Base-by-base conservation (phyloP, 306 rosid species). In the Acacia confusa region DNA sequence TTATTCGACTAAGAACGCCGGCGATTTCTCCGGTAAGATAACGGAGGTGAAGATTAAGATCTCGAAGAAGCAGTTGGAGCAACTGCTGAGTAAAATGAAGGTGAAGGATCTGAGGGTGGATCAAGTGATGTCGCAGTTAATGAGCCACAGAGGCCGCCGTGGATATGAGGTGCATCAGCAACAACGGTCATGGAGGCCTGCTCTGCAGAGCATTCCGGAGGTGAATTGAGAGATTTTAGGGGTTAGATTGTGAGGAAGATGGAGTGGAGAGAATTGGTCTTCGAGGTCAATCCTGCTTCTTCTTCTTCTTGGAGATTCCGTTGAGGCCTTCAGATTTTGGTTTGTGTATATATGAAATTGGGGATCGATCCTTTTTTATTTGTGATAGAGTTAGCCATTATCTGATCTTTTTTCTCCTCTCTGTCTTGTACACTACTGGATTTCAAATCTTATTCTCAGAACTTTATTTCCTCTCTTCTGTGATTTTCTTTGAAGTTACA, bases 121-220 rank as follows among this genome's bases (percentile, higher is more conserved):
- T 1, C 91, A 94, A 73, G 90, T 94, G 69, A 78, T 92, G 80
- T 45, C 90, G 2, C 90, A 90, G 52, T 78, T 94, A 86, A 83
- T 92, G 63, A 61, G 36, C 6, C 84, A 72, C 14, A 80, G 17
- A 43, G 38, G 22, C 1, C 8, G 75, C 9, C 47, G 19, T 9
- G 75, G 90, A 8, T 81, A 45, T 9, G 78, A 85, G 74, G 38
- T 70, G 11, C 1, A 70, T 72, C 91, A n/a, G 36, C 85, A 81
- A 52, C 91, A 86, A 1, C 80, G 90, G 32, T 41, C 93, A 0
- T 94, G 98, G 97, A 89, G 87, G 53, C 98, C 98, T 8, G 90
- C 89, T 65, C 88, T 94, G 60, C 97, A 92, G 61, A 92, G 94
- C 79, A 94, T 94, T 69, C 97, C 97, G 15, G 98, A 94, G 82